A percentile compares a stretch with the other conserved stretches of the same genome.
These are phyloP conservation scores for Lagenaria siceraria DNA, from an alignment of 306 rosid genomes.

Conservation along the genomic window DNA sequence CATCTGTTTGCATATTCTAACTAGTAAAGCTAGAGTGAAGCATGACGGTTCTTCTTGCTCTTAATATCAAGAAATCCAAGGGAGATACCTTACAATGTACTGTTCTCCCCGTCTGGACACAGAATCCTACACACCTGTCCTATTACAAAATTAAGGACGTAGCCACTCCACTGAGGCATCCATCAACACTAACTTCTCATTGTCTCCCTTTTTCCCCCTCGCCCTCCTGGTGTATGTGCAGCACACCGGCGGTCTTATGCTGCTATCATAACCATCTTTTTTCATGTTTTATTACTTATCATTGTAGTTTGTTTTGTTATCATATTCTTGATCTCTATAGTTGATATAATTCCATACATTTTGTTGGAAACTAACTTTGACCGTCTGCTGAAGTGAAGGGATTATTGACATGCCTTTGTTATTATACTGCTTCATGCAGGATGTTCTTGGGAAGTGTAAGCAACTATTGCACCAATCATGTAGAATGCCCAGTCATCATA, in stretches of 20 bases:
- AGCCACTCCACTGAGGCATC: background rate
- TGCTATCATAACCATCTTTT: background rate
- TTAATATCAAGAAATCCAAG: too few relatives aligned
- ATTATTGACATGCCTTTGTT: background rate
- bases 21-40: background rate
- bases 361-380: background rate
- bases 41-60: too few relatives aligned
- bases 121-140: background rate
- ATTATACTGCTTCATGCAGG: conserved; percentile 23
- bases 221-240: background rate
- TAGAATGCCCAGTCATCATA: conserved; percentile 56
- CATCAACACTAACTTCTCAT: background rate
- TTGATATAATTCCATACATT: background rate
- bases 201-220: background rate
- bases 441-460: conserved; percentile 95
- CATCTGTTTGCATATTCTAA: background rate
- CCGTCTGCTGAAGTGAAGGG: background rate
- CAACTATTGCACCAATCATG: conserved; percentile 69
- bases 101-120: too few relatives aligned
- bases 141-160: background rate
- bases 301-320: background rate
- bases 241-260: background rate
- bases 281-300: background rate
- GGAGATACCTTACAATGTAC: too few relatives aligned
- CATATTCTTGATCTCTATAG: background rate